Conservation (phyloP, 768 basidiomycete species). For the Rhizopogon rudus region DNA sequence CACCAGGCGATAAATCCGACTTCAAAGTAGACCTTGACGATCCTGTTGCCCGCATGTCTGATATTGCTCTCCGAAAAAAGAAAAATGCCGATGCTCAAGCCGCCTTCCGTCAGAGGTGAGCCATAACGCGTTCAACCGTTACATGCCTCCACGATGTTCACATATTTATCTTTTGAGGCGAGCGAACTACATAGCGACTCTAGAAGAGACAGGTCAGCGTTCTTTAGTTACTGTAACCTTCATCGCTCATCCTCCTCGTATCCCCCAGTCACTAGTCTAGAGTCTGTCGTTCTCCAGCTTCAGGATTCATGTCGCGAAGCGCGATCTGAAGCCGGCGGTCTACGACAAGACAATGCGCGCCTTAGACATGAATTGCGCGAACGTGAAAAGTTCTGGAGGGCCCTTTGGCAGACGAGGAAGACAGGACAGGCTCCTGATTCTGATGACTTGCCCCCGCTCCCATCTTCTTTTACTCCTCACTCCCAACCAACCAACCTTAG, state of each 20-base stretch:
- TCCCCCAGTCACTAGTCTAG: constrained; percentile 67
- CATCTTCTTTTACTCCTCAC: constrained; percentile 37
- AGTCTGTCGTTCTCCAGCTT: constrained; percentile 78
- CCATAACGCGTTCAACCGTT: neutral
- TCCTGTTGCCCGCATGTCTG: constrained; percentile 43
- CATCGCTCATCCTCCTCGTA: constrained; percentile 12
- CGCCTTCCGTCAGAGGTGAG: constrained; percentile 64
- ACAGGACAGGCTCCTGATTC: constrained; percentile 44
- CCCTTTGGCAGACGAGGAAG: constrained; percentile 64
- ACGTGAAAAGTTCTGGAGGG: constrained; percentile 70
- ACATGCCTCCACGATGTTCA: constrained; percentile 3
- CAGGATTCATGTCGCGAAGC: constrained; percentile 77
- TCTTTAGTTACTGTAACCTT: neutral
- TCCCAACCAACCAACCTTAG: constrained; percentile 26
- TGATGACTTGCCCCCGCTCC: constrained; percentile 48
- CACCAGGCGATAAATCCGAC: constrained; percentile 32
- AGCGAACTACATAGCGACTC: constrained; percentile 82
- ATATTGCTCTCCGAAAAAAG: constrained; percentile 74
- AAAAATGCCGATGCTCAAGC: constrained; percentile 91
- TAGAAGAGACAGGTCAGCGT: constrained; percentile 69
- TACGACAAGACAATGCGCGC: constrained; percentile 61
- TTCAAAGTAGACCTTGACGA: constrained; percentile 33
- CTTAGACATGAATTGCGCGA: constrained; percentile 63
- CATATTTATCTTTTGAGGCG: constrained; percentile 30
- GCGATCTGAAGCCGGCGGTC: constrained; percentile 53